Conservation (phyloP, 192 early-diverging fungal genomes). For the Haplosporangium gracile region DNA sequence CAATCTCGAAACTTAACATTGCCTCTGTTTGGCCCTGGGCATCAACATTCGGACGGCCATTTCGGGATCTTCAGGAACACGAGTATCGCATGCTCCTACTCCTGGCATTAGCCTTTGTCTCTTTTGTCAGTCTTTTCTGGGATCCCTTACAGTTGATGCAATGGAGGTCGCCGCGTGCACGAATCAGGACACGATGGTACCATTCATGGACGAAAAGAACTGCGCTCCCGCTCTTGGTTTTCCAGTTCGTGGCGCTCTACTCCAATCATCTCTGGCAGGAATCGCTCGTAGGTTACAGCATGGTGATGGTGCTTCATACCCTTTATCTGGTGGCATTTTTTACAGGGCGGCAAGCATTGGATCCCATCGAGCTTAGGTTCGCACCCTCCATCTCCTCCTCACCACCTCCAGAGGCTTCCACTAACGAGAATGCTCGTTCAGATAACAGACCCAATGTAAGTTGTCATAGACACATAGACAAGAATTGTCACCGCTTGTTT, state of each 20-base stretch:
- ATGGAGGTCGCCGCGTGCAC: slow-evolving; percentile 15
- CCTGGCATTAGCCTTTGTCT: neutral
- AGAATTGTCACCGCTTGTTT: neutral
- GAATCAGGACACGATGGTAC: slow-evolving; percentile 19
- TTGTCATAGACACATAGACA: neutral
- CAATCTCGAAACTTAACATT: neutral
- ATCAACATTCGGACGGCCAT: neutral
- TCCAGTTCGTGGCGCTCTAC: slow-evolving; percentile 6
- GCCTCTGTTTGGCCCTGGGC: slow-evolving; percentile 14
- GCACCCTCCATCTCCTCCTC: neutral
- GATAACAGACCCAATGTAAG: neutral
- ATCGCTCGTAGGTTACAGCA: neutral
- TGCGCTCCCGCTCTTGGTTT: neutral
- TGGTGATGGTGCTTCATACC: neutral
- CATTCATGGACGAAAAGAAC: slow-evolving; percentile 7
- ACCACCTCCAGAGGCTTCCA: neutral
- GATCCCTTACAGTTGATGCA: slow-evolving; percentile 18
- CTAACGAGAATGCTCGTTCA: neutral
- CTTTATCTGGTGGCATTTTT: slow-evolving; percentile 4
- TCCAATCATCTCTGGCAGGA: neutral
- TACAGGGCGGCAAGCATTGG: slow-evolving; percentile 5
- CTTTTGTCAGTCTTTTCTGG: slow-evolving; percentile 25
- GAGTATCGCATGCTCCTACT: slow-evolving; percentile 7
- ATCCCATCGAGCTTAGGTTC: slow-evolving; percentile 23
- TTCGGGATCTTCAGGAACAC: neutral